A percentile compares a stretch with the other conserved stretches of the same genome.
phyloP scores from a whole-genome alignment of 331 rosid species.

The Quercus tomentella region DNA sequence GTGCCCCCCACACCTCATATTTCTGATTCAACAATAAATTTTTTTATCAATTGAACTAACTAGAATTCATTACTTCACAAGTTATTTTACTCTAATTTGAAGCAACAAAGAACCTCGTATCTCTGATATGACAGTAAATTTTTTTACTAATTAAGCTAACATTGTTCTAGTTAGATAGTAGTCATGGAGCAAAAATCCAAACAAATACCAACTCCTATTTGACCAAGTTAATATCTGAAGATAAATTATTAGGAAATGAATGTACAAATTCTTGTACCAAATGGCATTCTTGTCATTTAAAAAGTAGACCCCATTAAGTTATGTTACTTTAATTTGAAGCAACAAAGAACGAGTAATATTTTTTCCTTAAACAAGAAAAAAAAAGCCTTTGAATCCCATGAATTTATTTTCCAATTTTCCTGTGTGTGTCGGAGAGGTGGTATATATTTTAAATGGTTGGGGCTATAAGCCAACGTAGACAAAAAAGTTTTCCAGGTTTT shows the following conservation, averaged over 20 bases:
- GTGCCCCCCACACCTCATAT: no score
- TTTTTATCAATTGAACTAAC: no score
- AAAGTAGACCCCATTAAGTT: neutral
- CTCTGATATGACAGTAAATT: no score
- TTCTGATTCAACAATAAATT: no score
- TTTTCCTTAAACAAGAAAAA: neutral
- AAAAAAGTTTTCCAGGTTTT: slow-evolving; percentile 14
- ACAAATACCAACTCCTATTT: neutral
- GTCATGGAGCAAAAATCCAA: neutral
- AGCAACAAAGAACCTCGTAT: neutral
- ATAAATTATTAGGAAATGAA: no score
- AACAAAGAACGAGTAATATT: neutral
- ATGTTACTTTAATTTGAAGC: slow-evolving; percentile 3
- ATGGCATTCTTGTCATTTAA: slow-evolving; percentile 21
- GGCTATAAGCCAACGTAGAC: slow-evolving; percentile 30
- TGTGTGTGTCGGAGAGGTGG: neutral
- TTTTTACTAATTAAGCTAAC: no score
- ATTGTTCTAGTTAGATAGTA: neutral
- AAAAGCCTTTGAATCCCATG: neutral
- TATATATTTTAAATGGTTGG: slow-evolving; percentile 5
- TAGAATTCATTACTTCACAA: neutral
- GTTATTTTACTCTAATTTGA: slow-evolving; percentile 1
- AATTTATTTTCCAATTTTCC: neutral
- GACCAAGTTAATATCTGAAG: no score
- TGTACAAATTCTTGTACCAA: neutral